phyloP scores from a whole-genome alignment of 331 rosid species.

The Quercus lobata region DNA sequence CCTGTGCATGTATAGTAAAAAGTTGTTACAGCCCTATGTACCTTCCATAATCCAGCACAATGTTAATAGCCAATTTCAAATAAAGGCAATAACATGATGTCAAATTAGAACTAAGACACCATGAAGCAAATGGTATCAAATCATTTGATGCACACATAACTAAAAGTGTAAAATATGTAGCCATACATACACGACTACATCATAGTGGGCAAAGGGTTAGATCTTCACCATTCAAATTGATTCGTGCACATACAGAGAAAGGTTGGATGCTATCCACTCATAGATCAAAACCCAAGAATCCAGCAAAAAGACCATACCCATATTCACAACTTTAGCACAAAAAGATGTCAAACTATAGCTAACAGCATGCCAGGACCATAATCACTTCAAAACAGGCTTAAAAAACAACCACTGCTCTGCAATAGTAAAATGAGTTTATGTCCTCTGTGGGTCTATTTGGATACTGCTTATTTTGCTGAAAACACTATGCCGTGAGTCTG shows the following conservation, averaged over 20 bases:
- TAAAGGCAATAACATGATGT: too few relatives aligned
- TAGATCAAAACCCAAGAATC: background rate
- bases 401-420: background rate
- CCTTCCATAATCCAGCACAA: too few relatives aligned
- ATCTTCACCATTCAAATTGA: background rate
- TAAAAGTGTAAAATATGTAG: too few relatives aligned
- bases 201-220: too few relatives aligned
- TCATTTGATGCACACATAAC: too few relatives aligned
- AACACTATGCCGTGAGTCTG: rapidly evolving
- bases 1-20: too few relatives aligned
- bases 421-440: background rate
- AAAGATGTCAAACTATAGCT: background rate
- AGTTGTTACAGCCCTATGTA: too few relatives aligned
- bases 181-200: too few relatives aligned
- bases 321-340: background rate
- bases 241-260: background rate
- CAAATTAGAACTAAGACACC: too few relatives aligned
- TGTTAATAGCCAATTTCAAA: too few relatives aligned
- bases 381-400: background rate
- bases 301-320: background rate
- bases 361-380: background rate
- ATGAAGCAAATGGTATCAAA: too few relatives aligned
- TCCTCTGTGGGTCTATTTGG: rapidly evolving
- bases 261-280: background rate
- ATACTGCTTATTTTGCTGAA: too few relatives aligned